phyloP scores from a whole-genome alignment of 1,284 basidiomycete genomes.

The Malassezia japonica region DNA sequence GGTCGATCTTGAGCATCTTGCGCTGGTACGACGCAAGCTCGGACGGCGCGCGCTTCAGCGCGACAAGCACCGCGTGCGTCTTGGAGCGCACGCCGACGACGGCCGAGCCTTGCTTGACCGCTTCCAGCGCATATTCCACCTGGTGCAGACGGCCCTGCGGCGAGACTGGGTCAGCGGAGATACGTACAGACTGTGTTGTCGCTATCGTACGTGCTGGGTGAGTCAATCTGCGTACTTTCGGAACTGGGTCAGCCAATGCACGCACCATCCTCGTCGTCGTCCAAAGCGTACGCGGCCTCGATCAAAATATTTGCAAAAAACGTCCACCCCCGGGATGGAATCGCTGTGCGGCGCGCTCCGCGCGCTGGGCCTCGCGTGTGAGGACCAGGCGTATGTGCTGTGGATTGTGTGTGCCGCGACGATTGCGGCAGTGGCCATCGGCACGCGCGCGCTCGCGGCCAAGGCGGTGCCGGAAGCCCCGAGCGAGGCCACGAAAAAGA shows the following conservation, averaged over 20 bases:
- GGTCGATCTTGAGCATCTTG: slow-evolving; percentile 98
- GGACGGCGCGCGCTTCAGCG: slow-evolving; percentile 95
- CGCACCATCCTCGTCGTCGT: slow-evolving; percentile 15
- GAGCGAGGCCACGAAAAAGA: not conserved
- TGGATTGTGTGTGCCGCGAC: not conserved
- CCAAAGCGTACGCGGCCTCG: slow-evolving; percentile 7
- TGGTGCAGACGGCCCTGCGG: slow-evolving; percentile 60
- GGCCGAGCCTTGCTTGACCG: slow-evolving; percentile 97
- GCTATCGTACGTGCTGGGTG: slow-evolving; percentile 43
- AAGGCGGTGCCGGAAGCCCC: too few relatives aligned
- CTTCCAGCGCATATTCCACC: slow-evolving; percentile 98
- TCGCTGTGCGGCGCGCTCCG: not conserved
- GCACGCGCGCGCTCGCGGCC: not conserved
- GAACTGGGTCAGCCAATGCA: slow-evolving; percentile 10
- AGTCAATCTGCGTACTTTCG: slow-evolving; percentile 14
- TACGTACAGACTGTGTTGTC: slow-evolving; percentile 44
- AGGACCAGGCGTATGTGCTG: too few relatives aligned
- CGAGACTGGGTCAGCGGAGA: slow-evolving; percentile 24
- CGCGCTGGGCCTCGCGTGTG: not conserved
- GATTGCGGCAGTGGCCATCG: not conserved
- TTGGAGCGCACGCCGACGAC: slow-evolving; percentile 90
- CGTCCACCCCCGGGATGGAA: not conserved
- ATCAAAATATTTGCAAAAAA: slow-evolving; percentile 12
- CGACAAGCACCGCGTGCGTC: slow-evolving; percentile 86
- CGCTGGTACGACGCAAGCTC: slow-evolving; percentile 98